Evolutionary conservation across 2,329 filamentous ascomycete genomes (phyloP), one percentile per base, ranked within the genome.

Genomic region (Macroventuria anomochaeta): DNA sequence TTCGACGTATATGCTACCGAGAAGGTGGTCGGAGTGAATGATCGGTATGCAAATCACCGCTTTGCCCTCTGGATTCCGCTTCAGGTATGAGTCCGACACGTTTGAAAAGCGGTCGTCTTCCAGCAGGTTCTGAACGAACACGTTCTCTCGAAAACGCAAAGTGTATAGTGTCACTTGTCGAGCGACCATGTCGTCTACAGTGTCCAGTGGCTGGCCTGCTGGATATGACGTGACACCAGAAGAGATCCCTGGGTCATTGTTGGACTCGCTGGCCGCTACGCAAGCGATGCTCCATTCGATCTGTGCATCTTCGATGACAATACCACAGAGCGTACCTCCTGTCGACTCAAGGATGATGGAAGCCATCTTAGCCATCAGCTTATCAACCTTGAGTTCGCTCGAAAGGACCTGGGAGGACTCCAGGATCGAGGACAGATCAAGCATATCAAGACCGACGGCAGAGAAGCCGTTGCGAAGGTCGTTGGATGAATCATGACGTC

Each of bases 1-100:
- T 75, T 93, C 89, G 3, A 92, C 83, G 63, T 93, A 93, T 13
- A 93, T 79, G 13, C 89, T 86, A 1, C 90, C 90, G 10, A 92
- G 80, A 3, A 93, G 80, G 44, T 88, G 87, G 26, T 84, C 82
- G 3, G 88, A 89, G 69, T 92, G 89, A 39, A 86, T 80, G 51
- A 93, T 93, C 0, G 90, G 90, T 32, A 93, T 85, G n/a, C 88
- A 87, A 55, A 93, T 92, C 55, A 93, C 85, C 3, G 88, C 86
- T 67, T 87, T 89, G 63, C 89, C 88, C 28, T 83, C 76, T 0
- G 88, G 87, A 58, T 91, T 89, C 47, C 82, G 81, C 60, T 84
- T 80, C 25, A 90, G 76, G 84, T 89, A 93, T 0, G 81, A 78
- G 18, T 88, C 83, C 39, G 83, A 85, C 6, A 92, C 88, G 56